Conservation (phyloP, 441 rosid genomes). For the Raphanus hybrid region DNA sequence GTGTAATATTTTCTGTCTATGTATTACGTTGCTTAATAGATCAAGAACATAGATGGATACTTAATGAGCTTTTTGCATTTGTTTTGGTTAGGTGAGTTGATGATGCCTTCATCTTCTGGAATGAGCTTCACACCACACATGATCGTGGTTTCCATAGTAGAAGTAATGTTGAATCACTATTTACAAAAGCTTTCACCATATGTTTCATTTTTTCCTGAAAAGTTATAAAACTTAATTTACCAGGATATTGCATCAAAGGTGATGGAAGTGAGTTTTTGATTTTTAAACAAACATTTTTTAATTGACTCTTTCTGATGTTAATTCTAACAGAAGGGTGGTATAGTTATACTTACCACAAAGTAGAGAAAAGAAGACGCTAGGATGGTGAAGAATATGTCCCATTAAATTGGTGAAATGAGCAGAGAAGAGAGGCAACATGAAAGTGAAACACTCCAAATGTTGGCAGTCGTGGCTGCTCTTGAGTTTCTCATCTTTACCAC, state of each 20-base stretch:
- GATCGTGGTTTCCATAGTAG: conserved; percentile 78
- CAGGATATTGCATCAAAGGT: conserved; percentile 78
- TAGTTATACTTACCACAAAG: conserved; percentile 53
- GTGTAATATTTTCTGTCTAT: neutral
- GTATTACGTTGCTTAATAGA: neutral
- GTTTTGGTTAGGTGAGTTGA: conserved; percentile 58
- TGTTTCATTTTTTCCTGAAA: conserved; percentile 8
- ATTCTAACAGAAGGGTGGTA: neutral
- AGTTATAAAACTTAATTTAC: neutral
- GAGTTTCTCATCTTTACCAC: conserved; percentile 76
- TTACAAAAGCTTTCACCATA: conserved; percentile 5
- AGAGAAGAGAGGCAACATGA: conserved; percentile 69
- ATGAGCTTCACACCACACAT: conserved; percentile 85
- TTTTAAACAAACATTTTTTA: too few relatives aligned
- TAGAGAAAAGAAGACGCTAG: conserved; percentile 71
- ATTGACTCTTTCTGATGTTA: conserved; percentile 3
- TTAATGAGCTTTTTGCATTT: neutral
- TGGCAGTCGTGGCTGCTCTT: conserved; percentile 82
- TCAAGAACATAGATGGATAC: neutral
- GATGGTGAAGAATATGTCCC: conserved; percentile 74
- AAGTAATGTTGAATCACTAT: conserved; percentile 52
- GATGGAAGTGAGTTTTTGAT: neutral
- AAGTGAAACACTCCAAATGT: conserved; percentile 80
- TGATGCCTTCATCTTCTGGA: conserved; percentile 74
- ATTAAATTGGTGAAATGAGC: conserved; percentile 77